Percentiles rank a stretch among this genome's conserved stretches.
These are phyloP conservation scores for Amauroascus verrucosus DNA, from an alignment of 2,329 filamentous ascomycete species.

Conservation along the genomic window DNA sequence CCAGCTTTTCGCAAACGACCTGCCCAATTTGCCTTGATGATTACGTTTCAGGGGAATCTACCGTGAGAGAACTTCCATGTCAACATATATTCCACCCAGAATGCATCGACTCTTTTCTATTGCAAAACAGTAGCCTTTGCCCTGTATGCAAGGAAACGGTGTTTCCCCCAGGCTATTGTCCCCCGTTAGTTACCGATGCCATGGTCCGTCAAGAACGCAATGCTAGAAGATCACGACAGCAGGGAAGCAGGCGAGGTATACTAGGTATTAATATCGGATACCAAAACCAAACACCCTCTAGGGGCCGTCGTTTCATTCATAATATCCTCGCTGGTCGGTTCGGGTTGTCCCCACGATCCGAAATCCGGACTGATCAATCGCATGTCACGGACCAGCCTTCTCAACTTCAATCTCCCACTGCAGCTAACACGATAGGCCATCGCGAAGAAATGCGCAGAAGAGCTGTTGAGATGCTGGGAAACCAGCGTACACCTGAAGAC, in stretches of 20 bases:
- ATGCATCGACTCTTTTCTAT: slow-evolving; percentile 79
- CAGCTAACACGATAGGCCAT: neutral
- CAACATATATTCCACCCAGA: slow-evolving; percentile 87
- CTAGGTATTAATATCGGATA: neutral
- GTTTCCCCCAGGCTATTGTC: slow-evolving; percentile 57
- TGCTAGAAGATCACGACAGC: slow-evolving; percentile 6
- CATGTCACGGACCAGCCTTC: slow-evolving; percentile 1
- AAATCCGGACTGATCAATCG: neutral
- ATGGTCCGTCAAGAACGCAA: slow-evolving; percentile 77
- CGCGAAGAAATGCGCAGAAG: slow-evolving; percentile 15
- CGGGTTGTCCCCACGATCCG: neutral
- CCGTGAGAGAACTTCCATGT: slow-evolving; percentile 77
- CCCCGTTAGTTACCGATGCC: slow-evolving; percentile 61
- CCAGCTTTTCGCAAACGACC: slow-evolving; percentile 54
- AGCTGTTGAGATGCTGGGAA: slow-evolving; percentile 16
- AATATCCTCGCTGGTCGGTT: neutral
- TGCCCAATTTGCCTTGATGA: slow-evolving; percentile 87
- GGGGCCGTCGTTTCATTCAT: neutral
- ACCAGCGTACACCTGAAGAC: slow-evolving; percentile 15
- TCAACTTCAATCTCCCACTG: neutral
- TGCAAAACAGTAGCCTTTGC: slow-evolving; percentile 71
- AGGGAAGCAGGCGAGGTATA: neutral
- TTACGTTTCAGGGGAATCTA: slow-evolving; percentile 58
- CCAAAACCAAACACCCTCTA: neutral
- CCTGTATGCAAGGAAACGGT: slow-evolving; percentile 82